phyloP scores from a whole-genome alignment of 1,284 basidiomycete species.

The Ustilago crameri region DNA sequence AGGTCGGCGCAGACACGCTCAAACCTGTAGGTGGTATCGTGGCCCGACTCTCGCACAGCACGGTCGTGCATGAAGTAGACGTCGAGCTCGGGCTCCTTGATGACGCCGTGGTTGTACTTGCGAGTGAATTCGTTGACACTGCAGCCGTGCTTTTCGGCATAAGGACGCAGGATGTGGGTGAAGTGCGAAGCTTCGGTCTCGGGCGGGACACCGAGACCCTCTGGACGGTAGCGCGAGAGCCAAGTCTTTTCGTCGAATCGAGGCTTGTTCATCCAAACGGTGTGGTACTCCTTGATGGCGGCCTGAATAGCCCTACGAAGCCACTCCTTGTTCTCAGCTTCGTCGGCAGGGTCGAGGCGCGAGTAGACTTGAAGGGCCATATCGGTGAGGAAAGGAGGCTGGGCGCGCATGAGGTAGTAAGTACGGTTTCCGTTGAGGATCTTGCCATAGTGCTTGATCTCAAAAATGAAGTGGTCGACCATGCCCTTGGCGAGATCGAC shows the following conservation, averaged over 20 bases:
- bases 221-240: constrained; percentile 90
- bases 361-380: constrained; percentile 98
- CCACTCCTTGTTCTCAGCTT: constrained; percentile 85
- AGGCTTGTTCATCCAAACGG: constrained; percentile 92
- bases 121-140: constrained; percentile 98
- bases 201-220: constrained; percentile 94
- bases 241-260: constrained; percentile 92
- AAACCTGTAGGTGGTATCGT: constrained; percentile 96
- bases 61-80: constrained; percentile 98
- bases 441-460: constrained; percentile 97
- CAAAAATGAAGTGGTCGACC: constrained; percentile 98
- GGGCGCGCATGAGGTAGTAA: constrained; percentile 88
- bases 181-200: constrained; percentile 99
- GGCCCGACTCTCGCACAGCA: constrained; percentile 82
- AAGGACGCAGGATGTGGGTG: constrained; percentile 95
- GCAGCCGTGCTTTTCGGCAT: constrained; percentile 88
- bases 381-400: constrained; percentile 98
- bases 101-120: constrained; percentile 85
- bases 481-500: constrained; percentile 93
- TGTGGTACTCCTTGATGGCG: constrained; percentile 98
- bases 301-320: constrained; percentile 93
- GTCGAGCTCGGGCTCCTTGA: constrained; percentile 89
- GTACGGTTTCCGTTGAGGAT: constrained; percentile 67
- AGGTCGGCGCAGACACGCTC: constrained; percentile 93
- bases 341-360: constrained; percentile 85